phyloP scores from a whole-genome alignment of 257 asterid species.

The Nicotiana knightiana region DNA sequence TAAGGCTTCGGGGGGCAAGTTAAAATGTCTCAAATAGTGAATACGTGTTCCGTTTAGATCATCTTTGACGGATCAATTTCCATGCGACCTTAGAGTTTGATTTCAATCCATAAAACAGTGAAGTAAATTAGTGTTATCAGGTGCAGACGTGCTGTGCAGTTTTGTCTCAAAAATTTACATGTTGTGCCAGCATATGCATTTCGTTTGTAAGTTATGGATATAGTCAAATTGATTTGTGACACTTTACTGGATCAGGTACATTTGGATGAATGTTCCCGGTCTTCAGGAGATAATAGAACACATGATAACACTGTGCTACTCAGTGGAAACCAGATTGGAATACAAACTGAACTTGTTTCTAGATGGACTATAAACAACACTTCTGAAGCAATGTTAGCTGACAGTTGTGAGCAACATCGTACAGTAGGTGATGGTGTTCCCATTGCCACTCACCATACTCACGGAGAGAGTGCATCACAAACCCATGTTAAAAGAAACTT shows the following conservation, averaged over 20 bases:
- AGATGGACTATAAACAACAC: neutral
- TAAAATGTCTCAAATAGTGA: neutral
- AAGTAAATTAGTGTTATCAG: neutral
- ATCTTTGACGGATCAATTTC: neutral
- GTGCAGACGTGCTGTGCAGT: neutral
- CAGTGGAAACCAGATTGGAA: constrained; percentile 4
- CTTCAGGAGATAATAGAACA: neutral
- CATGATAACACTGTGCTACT: neutral
- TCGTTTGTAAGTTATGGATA: neutral
- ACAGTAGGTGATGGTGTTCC: neutral
- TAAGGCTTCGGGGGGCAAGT: neutral
- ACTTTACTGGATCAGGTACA: constrained; percentile 5
- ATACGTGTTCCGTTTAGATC: neutral
- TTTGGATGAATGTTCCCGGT: constrained; percentile 5
- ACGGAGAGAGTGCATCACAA: constrained; percentile 6
- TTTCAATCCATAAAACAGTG: neutral
- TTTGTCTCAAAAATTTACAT: neutral
- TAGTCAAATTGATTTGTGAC: neutral
- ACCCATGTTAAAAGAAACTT: neutral
- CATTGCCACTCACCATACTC: neutral
- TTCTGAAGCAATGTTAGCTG: neutral
- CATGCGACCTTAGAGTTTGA: neutral
- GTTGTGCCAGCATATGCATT: neutral
- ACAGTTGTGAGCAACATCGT: neutral
- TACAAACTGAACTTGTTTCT: neutral